phyloP scores from a whole-genome alignment of 169 alveolate genomes.

The Prorocentrum cordatum region DNA sequence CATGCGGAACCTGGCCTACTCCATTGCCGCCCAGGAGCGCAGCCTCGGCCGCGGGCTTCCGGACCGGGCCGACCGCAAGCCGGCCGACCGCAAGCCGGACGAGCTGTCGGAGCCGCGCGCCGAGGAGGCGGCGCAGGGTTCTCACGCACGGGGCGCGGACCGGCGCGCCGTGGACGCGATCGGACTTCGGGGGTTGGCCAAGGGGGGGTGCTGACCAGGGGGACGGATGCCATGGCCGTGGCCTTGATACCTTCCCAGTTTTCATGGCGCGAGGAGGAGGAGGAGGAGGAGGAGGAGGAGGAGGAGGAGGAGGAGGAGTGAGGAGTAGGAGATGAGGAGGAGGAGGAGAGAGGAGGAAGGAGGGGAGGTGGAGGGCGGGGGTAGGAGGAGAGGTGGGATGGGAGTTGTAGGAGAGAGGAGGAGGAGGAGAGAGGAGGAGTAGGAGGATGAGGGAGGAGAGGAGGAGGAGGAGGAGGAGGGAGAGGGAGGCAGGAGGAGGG shows the following conservation, averaged over 20 bases:
- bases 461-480: too few relatives aligned
- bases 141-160: not conserved
- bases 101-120: not conserved
- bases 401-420: not conserved
- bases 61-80: too few relatives aligned
- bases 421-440: not conserved
- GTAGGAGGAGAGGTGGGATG: not conserved
- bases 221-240: too few relatives aligned
- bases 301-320: not conserved
- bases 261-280: not conserved
- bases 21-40: conserved; percentile 32
- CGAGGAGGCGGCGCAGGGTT: conserved; percentile 30
- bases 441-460: too few relatives aligned
- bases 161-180: conserved; percentile 23
- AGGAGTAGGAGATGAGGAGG: not conserved
- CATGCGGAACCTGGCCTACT: conserved; percentile 53
- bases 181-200: not conserved
- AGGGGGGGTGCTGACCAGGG: not conserved
- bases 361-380: not conserved
- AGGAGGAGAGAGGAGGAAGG: not conserved
- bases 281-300: not conserved
- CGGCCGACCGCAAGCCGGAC: conserved; percentile 4
- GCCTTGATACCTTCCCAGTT: not conserved
- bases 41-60: too few relatives aligned
- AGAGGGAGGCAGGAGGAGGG: too few relatives aligned